Evolutionary conservation across 768 basidiomycete genomes (phyloP), one percentile per base, ranked within the genome.

Genomic region (Fomitopsis serialis): DNA sequence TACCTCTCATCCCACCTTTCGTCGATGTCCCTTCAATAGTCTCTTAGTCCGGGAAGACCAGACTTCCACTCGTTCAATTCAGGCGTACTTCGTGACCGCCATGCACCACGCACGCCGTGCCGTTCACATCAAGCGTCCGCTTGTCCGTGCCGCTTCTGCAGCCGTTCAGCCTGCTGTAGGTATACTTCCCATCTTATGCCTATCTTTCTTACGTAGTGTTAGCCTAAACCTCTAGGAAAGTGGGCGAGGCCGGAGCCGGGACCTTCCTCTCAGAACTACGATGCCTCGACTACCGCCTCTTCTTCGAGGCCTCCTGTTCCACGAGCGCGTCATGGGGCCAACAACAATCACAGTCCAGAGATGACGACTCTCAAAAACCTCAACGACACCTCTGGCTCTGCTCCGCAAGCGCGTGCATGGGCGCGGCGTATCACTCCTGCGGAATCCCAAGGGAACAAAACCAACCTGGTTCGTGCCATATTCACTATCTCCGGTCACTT

Each of bases 81-180:
- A 17, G 37, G 37, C 37, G 13, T 40, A 40, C 21, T n/a, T 32
- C 29, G 29, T 10, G 5, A 13, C 24, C 5, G 27, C 19, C 40
- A 63, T 63, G 62, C 60, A 61, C 29, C 54, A 58, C 44, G 60
- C 60, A 12, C 58, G 56, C 32, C 60, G 61, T 13, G 57, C 60
- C 27, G 29, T 65, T 29, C 54, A 58, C 3, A 21, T 60, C 29
- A 50, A 54, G 6, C 57, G 60, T 2, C 36, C 54, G 8, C 57
- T 57, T 2, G 19, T 58, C 8, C 62, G 65, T 15, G 25, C 54
- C 8, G 45, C 58, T 11, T 60, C 65, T 9, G 58, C 61, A 10
- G 57, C 65, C 8, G 54, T 55, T 17, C 59, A 62, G 50, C 42
- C 54, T 19, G 52, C 57, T 43, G 60, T 62, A 52, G 11, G 60